phyloP scores from a whole-genome alignment of 106 monocot genomes.

The Amphibolis antarctica region DNA sequence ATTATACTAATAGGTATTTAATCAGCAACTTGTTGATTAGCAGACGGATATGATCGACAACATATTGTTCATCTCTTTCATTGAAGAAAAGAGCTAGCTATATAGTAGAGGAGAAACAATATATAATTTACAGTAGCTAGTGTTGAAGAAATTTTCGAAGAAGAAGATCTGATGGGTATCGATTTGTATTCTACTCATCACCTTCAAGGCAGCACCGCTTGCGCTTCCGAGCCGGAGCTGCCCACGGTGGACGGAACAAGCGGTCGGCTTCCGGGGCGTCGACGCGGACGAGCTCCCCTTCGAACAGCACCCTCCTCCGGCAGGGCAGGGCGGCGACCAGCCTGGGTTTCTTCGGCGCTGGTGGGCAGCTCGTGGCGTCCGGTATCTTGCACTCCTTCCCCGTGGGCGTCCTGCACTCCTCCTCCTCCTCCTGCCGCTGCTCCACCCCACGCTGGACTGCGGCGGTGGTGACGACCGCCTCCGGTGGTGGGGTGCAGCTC shows the following conservation, averaged over 20 bases:
- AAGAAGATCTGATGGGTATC: no score
- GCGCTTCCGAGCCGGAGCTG: neutral
- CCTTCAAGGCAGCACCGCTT: conserved; percentile 5
- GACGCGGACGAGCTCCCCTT: neutral
- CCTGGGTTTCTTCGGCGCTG: neutral
- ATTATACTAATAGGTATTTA: no score
- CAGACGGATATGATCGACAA: no score
- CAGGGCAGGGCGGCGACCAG: neutral
- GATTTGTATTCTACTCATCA: no score
- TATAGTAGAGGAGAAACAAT: no score
- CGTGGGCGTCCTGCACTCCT: neutral
- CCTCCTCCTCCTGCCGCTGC: neutral
- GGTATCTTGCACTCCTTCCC: conserved; percentile 1
- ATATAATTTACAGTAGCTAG: no score
- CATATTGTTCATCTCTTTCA: no score
- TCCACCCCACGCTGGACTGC: neutral
- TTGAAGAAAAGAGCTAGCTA: no score
- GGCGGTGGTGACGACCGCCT: neutral
- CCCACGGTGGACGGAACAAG: neutral
- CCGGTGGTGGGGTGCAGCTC: neutral
- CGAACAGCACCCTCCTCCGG: neutral
- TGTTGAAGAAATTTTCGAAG: no score
- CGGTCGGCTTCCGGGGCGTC: neutral
- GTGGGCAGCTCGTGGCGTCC: neutral
- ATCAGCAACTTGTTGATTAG: no score